Percentiles rank a stretch among this genome's conserved stretches.
Evolutionary conservation across 495 filamentous ascomycete species (phyloP).

Genomic region (Coniosporium apollinis): DNA sequence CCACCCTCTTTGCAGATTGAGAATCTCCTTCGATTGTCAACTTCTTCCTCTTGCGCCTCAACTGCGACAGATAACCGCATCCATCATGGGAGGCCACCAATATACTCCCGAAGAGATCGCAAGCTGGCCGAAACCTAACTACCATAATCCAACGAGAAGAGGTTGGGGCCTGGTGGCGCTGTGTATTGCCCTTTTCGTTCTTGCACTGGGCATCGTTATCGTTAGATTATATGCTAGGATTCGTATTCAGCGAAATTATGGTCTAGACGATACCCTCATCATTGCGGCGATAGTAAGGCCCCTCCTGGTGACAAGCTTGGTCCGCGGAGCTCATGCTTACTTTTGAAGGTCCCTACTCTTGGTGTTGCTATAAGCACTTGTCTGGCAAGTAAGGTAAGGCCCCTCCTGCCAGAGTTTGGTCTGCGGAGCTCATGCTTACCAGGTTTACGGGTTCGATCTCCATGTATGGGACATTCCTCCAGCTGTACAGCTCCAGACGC

Average conservation of each 20-base stretch:
- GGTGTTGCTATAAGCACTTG: conserved; percentile 8
- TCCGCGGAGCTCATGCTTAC: no score
- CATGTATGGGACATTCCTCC: conserved; percentile 14
- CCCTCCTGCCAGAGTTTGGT: neutral
- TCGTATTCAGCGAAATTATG: conserved; percentile 8
- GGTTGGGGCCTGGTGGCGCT: conserved; percentile 10
- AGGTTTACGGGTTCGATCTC: conserved; percentile 11
- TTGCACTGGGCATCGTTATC: conserved; percentile 4
- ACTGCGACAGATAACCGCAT: no score
- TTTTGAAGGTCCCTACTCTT: conserved; percentile 4
- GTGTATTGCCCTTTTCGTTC: conserved; percentile 3
- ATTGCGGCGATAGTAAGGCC: conserved; percentile 8
- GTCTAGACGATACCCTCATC: conserved; percentile 15
- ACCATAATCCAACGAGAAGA: conserved; percentile 8
- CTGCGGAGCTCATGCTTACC: conserved; percentile 2
- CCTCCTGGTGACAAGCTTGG: no score
- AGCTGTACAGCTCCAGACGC: conserved; percentile 2
- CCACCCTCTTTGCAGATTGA: no score
- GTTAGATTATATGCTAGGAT: conserved; percentile 13
- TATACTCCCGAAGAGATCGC: no score
- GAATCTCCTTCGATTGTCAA: no score
- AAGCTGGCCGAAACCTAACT: conserved; percentile 13
- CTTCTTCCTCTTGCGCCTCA: no score
- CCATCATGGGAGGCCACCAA: no score
- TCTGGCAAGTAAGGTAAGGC: conserved; percentile 4